A percentile compares a stretch with the other conserved stretches of the same genome.
phyloP scores from a whole-genome alignment of 1,284 basidiomycete species.

The Cronartium quercuum region DNA sequence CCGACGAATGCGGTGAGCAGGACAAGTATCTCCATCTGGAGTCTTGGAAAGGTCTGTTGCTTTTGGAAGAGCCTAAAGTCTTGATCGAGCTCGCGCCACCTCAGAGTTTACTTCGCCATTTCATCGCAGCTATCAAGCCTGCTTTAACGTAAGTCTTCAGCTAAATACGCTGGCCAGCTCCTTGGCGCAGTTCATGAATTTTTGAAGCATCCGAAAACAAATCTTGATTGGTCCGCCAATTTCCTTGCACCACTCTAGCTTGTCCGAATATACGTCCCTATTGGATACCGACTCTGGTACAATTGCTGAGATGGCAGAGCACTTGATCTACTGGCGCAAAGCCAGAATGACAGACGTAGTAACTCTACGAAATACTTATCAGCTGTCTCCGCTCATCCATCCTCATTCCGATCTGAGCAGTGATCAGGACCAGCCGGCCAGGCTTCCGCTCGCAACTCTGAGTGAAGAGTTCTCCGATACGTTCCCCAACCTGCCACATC shows the following conservation, averaged over 20 bases:
- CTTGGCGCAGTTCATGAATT: background rate
- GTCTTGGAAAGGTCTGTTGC: slow-evolving; percentile 33
- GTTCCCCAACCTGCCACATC: slow-evolving; percentile 29
- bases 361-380: slow-evolving; percentile 30
- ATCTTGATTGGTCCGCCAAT: background rate
- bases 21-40: slow-evolving; percentile 30
- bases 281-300: slow-evolving; percentile 29
- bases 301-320: slow-evolving; percentile 33
- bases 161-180: background rate
- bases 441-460: slow-evolving; percentile 5
- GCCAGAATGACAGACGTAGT: slow-evolving; percentile 32
- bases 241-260: background rate
- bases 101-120: slow-evolving; percentile 30
- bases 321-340: slow-evolving; percentile 37
- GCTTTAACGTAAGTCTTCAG: slow-evolving; percentile 27
- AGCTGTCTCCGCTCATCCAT: slow-evolving; percentile 5
- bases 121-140: slow-evolving; percentile 34
- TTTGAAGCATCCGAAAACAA: background rate
- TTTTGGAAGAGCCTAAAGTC: slow-evolving; percentile 24
- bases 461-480: slow-evolving; percentile 16
- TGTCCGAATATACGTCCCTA: slow-evolving; percentile 36
- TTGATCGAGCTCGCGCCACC: slow-evolving; percentile 20
- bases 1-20: slow-evolving; percentile 5
- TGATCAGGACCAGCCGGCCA: background rate
- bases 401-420: background rate